Conservation (phyloP, 352 stramenopile species). For the Blastocystis sp. region DNA sequence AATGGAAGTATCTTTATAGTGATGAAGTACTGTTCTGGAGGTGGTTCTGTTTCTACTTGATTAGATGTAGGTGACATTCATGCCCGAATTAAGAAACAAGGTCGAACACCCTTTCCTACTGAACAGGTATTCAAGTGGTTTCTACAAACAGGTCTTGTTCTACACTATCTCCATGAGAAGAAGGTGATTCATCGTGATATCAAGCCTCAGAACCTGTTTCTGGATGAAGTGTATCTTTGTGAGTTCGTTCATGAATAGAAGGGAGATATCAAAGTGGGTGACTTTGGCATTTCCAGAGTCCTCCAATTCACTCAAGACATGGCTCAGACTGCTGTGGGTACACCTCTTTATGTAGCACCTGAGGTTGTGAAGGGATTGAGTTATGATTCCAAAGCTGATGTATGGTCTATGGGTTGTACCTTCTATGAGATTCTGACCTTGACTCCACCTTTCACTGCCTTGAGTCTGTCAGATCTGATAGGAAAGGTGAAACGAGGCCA, state of each 20-base stretch:
- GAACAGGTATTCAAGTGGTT: conserved; percentile 50
- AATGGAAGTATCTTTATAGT: conserved; percentile 40
- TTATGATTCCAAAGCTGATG: conserved; percentile 88
- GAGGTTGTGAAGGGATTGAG: conserved; percentile 82
- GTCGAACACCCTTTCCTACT: background rate
- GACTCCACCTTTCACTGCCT: conserved; percentile 82
- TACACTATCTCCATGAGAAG: conserved; percentile 83
- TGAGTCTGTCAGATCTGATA: conserved; percentile 82
- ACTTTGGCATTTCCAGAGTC: conserved; percentile 63
- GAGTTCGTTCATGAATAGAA: conserved; percentile 63
- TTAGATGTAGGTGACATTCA: background rate
- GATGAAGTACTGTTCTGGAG: conserved; percentile 25
- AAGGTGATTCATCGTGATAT: conserved; percentile 90
- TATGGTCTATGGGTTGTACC: conserved; percentile 87
- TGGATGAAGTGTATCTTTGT: conserved; percentile 68
- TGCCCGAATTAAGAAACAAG: conserved; percentile 13
- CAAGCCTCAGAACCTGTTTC: conserved; percentile 90
- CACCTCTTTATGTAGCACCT: conserved; percentile 86
- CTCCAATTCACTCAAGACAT: conserved; percentile 32
- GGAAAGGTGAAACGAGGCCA: conserved; percentile 72
- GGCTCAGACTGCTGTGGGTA: conserved; percentile 82
- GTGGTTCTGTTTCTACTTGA: background rate
- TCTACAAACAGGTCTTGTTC: background rate
- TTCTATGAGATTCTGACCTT: conserved; percentile 88
- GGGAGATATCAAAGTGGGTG: conserved; percentile 68